Conservation (phyloP, 1,284 basidiomycete genomes). For the Puccinia novopanici region DNA sequence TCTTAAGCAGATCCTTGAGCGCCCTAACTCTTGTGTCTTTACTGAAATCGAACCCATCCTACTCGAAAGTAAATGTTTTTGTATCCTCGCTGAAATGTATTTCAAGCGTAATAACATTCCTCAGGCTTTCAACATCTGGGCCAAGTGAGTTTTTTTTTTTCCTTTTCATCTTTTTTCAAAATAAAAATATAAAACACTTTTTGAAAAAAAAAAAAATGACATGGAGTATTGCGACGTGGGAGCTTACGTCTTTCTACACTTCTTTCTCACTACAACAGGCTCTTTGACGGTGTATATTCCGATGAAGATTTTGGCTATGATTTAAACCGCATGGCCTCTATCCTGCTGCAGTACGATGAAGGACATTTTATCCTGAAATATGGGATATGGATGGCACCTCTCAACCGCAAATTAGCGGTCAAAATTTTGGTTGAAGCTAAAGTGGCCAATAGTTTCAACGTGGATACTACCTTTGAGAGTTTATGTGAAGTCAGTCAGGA, state of each 20-base stretch:
- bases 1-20: slow-evolving; percentile 67
- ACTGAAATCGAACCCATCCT: slow-evolving; percentile 70
- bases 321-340: slow-evolving; percentile 68
- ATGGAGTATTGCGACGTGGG: background rate
- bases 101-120: slow-evolving; percentile 65
- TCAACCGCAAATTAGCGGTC: slow-evolving; percentile 71
- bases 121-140: slow-evolving; percentile 70
- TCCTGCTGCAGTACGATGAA: slow-evolving; percentile 69
- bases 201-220: background rate
- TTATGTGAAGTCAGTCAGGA: slow-evolving; percentile 33
- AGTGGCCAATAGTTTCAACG: slow-evolving; percentile 23
- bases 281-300: slow-evolving; percentile 70
- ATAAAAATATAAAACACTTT: no score
- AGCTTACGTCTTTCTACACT: background rate
- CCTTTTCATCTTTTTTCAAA: no score
- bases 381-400: slow-evolving; percentile 76
- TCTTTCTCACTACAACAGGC: slow-evolving; percentile 61
- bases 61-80: slow-evolving; percentile 65
- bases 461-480: slow-evolving; percentile 10
- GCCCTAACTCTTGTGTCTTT: slow-evolving; percentile 67
- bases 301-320: slow-evolving; percentile 73
- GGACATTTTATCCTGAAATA: slow-evolving; percentile 70
- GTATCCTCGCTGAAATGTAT: slow-evolving; percentile 70
- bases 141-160: slow-evolving; percentile 68
- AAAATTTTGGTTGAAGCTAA: slow-evolving; percentile 61